Evolutionary conservation across 1,139 yeast genomes (phyloP).

Genomic region (Candida sp.): DNA sequence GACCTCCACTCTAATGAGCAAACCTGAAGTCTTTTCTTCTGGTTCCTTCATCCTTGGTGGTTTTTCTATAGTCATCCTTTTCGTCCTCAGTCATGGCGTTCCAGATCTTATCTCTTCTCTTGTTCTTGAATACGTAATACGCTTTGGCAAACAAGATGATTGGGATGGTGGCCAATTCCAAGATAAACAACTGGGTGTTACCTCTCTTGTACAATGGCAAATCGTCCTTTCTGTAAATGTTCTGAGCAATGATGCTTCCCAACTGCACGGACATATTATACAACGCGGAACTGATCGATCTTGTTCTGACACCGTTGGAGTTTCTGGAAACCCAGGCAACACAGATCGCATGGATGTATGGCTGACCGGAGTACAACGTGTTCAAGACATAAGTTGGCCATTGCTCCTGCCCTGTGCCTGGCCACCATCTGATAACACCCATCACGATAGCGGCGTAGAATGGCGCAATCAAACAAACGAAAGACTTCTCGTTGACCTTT

Average conservation of each 20-base stretch:
- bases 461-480: constrained; percentile 37
- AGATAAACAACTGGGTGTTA: constrained; percentile 31
- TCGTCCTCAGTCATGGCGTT: constrained; percentile 49
- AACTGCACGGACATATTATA: constrained; percentile 67
- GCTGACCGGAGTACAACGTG: constrained; percentile 51
- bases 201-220: constrained; percentile 63
- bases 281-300: constrained; percentile 60
- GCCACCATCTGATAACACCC: constrained; percentile 54
- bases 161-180: constrained; percentile 21
- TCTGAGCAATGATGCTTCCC: constrained; percentile 53
- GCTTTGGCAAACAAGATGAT: constrained; percentile 25
- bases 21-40: constrained; percentile 58
- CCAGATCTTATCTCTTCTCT: constrained; percentile 50
- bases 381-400: constrained; percentile 60
- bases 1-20: constrained; percentile 15
- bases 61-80: constrained; percentile 42
- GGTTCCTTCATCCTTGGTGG: constrained; percentile 57
- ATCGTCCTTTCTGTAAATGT: constrained; percentile 60
- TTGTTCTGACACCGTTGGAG: constrained; percentile 58
- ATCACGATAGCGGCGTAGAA: constrained; percentile 42
- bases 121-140: constrained; percentile 54
- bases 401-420: constrained; percentile 44
- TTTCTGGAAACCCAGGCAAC: constrained; percentile 67
- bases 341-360: constrained; percentile 56
- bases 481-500: constrained; percentile 35